Evolutionary conservation across 2,329 filamentous ascomycete species (phyloP).

Genomic region (Penicillium griseofulvum): DNA sequence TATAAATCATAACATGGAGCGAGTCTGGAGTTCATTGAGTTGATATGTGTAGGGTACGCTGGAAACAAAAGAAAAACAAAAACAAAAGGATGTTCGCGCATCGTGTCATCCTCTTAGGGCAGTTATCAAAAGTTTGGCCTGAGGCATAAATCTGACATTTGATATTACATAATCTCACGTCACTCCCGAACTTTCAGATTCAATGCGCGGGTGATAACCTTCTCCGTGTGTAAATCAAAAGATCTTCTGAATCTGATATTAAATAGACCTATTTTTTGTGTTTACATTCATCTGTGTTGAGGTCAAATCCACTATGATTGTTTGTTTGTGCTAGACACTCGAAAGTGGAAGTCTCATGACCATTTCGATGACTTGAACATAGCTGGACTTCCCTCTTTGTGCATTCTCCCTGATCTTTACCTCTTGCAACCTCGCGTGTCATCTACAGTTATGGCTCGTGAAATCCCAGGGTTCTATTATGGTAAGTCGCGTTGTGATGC

Average conservation of each 20-base stretch:
- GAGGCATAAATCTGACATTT: not conserved
- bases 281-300: not conserved
- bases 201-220: no score
- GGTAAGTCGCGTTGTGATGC: conserved; percentile 21
- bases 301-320: not conserved
- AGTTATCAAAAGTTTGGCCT: not conserved
- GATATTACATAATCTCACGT: conserved; percentile 1
- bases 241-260: not conserved
- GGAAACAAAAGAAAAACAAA: not conserved
- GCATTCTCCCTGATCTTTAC: not conserved
- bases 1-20: no score
- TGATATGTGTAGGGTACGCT: no score
- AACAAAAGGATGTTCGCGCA: not conserved
- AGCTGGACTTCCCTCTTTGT: not conserved
- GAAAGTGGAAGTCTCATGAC: not conserved
- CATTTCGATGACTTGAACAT: not conserved
- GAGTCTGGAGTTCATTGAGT: no score
- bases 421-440: not conserved
- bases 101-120: no score
- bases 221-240: not conserved
- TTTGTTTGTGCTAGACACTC: not conserved
- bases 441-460: conserved; percentile 24
- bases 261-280: not conserved
- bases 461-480: conserved; percentile 37
- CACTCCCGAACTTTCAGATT: not conserved